Percentiles rank a stretch among this genome's conserved stretches.
Conservation (phyloP, 1,139 yeast genomes). For the Petasospora fabianii region DNA sequence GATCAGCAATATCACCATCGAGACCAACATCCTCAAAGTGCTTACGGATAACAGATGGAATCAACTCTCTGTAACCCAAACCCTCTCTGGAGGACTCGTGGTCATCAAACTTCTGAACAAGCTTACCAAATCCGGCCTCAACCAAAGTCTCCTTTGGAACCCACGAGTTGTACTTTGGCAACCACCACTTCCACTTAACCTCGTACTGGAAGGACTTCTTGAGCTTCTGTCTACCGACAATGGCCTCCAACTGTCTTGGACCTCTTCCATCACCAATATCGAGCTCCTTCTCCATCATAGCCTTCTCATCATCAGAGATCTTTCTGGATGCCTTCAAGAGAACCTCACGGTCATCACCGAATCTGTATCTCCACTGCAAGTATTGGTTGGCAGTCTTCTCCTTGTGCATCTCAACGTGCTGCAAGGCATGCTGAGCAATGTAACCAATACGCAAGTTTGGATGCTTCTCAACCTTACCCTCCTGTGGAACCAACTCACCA, state of each 20-base stretch:
- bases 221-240: constrained; percentile 95
- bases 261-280: constrained; percentile 89
- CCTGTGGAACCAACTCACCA: constrained; percentile 82
- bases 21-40: constrained; percentile 97
- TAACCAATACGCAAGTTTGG: constrained; percentile 97
- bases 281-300: constrained; percentile 71
- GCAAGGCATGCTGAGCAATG: constrained; percentile 97
- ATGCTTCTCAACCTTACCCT: constrained; percentile 93
- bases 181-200: constrained; percentile 89
- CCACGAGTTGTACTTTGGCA: constrained; percentile 93
- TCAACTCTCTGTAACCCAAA: constrained; percentile 90
- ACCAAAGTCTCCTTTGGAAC: constrained; percentile 78
- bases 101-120: constrained; percentile 93
- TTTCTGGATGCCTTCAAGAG: constrained; percentile 90
- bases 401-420: constrained; percentile 94
- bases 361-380: constrained; percentile 95
- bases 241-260: constrained; percentile 82
- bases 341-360: constrained; percentile 98
- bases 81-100: constrained; percentile 99
- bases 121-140: constrained; percentile 80
- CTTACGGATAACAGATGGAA: constrained; percentile 88
- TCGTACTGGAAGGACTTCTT: constrained; percentile 97
- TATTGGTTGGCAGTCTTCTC: constrained; percentile 98
- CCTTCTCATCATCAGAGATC: constrained; percentile 78
- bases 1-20: constrained; percentile 97